A percentile compares a stretch with the other conserved stretches of the same genome.
Conservation (phyloP, 495 filamentous ascomycete genomes). For the Cudoniella acicularis region DNA sequence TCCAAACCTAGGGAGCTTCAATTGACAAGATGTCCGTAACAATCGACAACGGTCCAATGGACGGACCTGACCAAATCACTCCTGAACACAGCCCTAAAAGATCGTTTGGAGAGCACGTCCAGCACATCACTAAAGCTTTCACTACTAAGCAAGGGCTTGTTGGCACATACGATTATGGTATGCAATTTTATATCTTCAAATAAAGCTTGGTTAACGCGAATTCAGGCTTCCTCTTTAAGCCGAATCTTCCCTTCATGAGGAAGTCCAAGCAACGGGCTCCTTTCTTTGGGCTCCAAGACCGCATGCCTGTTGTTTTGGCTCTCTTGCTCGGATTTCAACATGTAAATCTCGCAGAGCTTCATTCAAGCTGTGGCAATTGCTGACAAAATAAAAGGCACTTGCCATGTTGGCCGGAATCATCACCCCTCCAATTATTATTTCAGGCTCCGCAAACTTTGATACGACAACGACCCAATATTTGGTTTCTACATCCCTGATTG, state of each 20-base stretch:
- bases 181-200: conserved; percentile 20
- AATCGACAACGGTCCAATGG: conserved; percentile 21
- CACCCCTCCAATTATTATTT: conserved; percentile 76
- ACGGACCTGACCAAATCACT: conserved; percentile 21
- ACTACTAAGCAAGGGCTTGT: conserved; percentile 66
- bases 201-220: background rate
- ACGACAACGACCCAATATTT: conserved; percentile 67
- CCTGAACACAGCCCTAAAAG: conserved; percentile 19
- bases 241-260: conserved; percentile 80
- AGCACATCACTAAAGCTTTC: conserved; percentile 29
- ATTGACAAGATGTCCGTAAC: conserved; percentile 14
- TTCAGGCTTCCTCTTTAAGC: conserved; percentile 55
- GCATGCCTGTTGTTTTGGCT: conserved; percentile 75
- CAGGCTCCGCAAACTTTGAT: conserved; percentile 62
- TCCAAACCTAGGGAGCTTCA: background rate
- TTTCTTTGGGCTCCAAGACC: conserved; percentile 85
- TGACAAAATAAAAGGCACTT: conserved; percentile 31
- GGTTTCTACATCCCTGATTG: conserved; percentile 85
- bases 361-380: conserved; percentile 12
- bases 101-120: conserved; percentile 8
- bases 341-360: conserved; percentile 23
- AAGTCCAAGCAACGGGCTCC: conserved; percentile 60
- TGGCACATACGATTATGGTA: conserved; percentile 83
- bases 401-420: conserved; percentile 59
- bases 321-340: conserved; percentile 71